These are phyloP conservation scores for Exophiala alcalophila DNA, from an alignment of 2,329 filamentous ascomycete species.

Conservation along the genomic window DNA sequence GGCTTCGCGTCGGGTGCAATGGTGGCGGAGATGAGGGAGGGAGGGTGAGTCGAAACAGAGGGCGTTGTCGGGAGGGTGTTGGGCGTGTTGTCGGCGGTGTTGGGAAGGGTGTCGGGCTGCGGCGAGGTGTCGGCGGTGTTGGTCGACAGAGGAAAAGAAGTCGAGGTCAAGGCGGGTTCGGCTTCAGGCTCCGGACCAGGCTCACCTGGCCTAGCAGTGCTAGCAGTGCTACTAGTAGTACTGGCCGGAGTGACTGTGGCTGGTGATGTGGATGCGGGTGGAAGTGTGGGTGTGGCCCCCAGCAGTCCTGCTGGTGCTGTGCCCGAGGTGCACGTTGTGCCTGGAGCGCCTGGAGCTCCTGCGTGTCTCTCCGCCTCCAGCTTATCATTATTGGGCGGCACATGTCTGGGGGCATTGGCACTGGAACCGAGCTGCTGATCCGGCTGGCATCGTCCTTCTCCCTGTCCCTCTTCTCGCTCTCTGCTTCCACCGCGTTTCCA, in stretches of 20 bases:
- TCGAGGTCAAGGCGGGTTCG: not conserved
- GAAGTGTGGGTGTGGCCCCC: too few species aligned
- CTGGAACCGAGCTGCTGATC: not conserved
- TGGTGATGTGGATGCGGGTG: conserved; percentile 3
- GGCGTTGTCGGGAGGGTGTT: conserved; percentile 1
- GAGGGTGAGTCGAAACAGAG: not conserved
- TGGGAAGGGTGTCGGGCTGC: conserved; percentile 23
- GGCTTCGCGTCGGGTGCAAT: conserved; percentile 3
- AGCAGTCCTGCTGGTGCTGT: too few species aligned
- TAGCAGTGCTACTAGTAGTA: not conserved
- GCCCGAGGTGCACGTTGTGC: too few species aligned
- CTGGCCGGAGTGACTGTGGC: conserved; percentile 4
- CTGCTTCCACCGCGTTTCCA: conserved; percentile 6
- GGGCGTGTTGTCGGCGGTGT: conserved; percentile 3
- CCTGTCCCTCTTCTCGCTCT: too few species aligned
- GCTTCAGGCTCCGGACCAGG: not conserved
- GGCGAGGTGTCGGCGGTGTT: conserved; percentile 35
- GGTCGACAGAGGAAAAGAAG: conserved; percentile 20
- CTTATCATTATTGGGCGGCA: too few species aligned
- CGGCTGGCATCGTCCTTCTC: not conserved
- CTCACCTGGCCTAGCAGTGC: conserved; percentile 2
- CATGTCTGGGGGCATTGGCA: not conserved
- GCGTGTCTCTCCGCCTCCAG: conserved; percentile 2
- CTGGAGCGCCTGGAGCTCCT: not conserved
- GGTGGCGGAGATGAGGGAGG: not conserved